These are phyloP conservation scores for Alternaria rosae DNA, from an alignment of 2,329 filamentous ascomycete species.

Conservation along the genomic window DNA sequence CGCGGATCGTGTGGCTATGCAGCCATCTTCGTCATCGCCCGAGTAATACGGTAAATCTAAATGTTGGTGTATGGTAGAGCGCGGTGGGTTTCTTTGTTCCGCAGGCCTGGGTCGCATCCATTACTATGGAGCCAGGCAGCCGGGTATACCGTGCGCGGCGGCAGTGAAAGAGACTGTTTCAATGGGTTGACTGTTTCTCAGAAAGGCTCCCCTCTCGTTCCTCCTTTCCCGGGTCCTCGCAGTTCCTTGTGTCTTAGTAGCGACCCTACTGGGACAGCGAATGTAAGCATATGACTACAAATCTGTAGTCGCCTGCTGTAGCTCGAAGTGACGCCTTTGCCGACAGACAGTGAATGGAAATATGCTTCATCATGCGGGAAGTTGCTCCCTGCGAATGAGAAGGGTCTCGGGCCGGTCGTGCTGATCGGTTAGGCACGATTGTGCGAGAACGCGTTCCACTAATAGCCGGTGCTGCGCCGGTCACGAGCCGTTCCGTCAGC, in stretches of 20 bases:
- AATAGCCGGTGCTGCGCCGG: conserved; percentile 3
- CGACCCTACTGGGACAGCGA: neutral
- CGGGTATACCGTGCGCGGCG: neutral
- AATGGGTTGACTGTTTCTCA: neutral
- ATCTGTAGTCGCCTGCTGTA: neutral
- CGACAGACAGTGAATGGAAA: neutral
- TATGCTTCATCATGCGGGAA: neutral
- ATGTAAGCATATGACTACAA: neutral
- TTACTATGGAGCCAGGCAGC: neutral
- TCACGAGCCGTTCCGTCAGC: conserved; percentile 8
- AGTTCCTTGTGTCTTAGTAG: neutral
- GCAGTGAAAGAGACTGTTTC: neutral
- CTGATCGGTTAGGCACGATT: neutral
- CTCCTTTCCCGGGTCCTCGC: neutral
- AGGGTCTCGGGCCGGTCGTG: neutral
- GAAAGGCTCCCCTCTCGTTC: neutral
- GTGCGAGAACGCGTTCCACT: neutral
- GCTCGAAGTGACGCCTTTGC: neutral
- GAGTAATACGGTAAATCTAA: neutral
- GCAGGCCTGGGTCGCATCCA: neutral
- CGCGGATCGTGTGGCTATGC: neutral
- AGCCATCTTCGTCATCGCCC: neutral
- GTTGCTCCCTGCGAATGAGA: neutral
- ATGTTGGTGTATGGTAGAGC: neutral
- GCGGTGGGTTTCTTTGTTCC: conserved; percentile 5